phyloP scores from a whole-genome alignment of 1,139 yeast species.

The Candida buenavistaensis region DNA sequence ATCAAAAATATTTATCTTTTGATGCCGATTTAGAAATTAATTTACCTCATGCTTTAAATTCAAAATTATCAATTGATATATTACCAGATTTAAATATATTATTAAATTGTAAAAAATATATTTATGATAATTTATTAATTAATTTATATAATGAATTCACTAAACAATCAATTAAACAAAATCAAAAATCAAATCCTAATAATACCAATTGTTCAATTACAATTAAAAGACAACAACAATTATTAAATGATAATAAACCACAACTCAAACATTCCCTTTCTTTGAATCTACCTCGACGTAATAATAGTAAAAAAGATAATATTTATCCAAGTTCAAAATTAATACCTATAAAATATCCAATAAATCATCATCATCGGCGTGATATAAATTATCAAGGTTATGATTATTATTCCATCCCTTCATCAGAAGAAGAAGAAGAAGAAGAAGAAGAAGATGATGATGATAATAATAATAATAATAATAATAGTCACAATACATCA shows the following conservation, averaged over 20 bases:
- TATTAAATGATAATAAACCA: background rate
- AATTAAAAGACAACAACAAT: slow-evolving; percentile 1
- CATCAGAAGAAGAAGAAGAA: slow-evolving; percentile 5
- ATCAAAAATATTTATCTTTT: slow-evolving; percentile 10
- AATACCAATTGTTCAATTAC: background rate
- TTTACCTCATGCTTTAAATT: slow-evolving; percentile 13
- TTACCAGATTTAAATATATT: slow-evolving; percentile 10
- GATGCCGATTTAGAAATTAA: slow-evolving; percentile 16
- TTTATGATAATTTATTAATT: slow-evolving; percentile 14
- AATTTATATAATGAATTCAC: slow-evolving; percentile 15
- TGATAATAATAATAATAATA: background rate
- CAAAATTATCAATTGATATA: slow-evolving; percentile 8
- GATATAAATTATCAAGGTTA: slow-evolving; percentile 9
- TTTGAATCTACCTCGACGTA: background rate
- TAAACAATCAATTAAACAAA: slow-evolving; percentile 6
- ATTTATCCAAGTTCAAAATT: slow-evolving; percentile 4
- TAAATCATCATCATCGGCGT: slow-evolving; percentile 3
- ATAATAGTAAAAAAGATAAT: background rate
- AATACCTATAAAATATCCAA: background rate
- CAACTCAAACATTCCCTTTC: slow-evolving; percentile 1
- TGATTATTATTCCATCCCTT: slow-evolving; percentile 15
- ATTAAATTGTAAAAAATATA: slow-evolving; percentile 11
- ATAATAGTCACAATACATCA: background rate
- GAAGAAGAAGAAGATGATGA: background rate
- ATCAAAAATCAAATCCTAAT: background rate